phyloP scores from a whole-genome alignment of 345 rosid species.

The Melaleuca quinquenervia region DNA sequence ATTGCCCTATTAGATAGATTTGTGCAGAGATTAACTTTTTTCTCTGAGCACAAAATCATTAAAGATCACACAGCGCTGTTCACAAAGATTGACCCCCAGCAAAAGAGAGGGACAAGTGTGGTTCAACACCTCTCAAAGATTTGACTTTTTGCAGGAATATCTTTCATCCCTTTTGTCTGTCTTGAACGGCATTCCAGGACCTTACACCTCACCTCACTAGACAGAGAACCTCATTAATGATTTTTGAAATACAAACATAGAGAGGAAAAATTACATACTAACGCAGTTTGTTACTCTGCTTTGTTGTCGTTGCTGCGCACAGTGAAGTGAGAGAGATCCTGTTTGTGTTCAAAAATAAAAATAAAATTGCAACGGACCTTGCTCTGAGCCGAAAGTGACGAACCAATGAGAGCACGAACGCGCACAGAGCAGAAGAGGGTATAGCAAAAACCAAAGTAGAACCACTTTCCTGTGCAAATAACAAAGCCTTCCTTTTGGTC shows the following conservation, averaged over 20 bases:
- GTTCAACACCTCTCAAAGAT: background rate
- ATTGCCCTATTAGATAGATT: background rate
- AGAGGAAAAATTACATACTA: background rate
- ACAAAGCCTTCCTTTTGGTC: background rate
- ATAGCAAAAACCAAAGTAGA: background rate
- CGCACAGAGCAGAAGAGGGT: background rate
- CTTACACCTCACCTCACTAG: background rate
- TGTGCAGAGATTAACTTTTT: background rate
- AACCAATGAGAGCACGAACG: slow-evolving; percentile 20
- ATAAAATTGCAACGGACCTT: background rate
- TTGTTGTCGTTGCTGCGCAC: background rate
- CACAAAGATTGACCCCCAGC: background rate
- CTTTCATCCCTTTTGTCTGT: background rate
- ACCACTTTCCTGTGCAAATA: background rate
- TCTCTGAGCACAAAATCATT: background rate
- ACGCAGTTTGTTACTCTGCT: background rate
- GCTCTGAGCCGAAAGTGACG: slow-evolving; percentile 23
- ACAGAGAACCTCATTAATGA: background rate
- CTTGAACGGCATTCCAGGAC: background rate
- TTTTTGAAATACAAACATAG: background rate
- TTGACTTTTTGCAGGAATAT: background rate
- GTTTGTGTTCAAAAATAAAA: too few relatives aligned
- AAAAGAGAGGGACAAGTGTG: background rate
- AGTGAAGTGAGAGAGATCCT: too few relatives aligned
- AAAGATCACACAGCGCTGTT: background rate